Percentiles rank a stretch among this genome's conserved stretches.
These are phyloP conservation scores for Abortiporus biennis DNA, from an alignment of 1,284 basidiomycete genomes.

Conservation along the genomic window DNA sequence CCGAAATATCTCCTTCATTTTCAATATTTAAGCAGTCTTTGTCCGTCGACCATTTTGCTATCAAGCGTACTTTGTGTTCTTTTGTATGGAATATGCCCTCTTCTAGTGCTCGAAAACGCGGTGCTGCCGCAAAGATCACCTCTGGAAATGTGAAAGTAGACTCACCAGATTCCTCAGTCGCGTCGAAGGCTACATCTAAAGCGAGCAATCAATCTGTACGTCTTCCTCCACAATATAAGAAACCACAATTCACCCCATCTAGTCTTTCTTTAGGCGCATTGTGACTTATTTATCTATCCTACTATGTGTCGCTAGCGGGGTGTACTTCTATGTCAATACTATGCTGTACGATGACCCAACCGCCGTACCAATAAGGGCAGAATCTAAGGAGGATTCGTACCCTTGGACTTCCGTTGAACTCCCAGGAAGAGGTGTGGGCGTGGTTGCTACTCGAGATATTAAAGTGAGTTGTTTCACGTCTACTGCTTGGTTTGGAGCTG, in stretches of 20 bases:
- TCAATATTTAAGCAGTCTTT: too few relatives aligned
- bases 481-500: neutral
- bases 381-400: neutral
- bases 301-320: neutral
- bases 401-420: constrained; percentile 28
- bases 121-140: too few relatives aligned
- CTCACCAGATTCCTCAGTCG: too few relatives aligned
- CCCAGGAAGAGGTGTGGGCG: constrained; percentile 34
- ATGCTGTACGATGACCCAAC: neutral
- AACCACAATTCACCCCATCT: neutral
- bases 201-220: too few relatives aligned
- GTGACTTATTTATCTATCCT: neutral
- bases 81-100: too few relatives aligned
- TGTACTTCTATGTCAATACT: constrained; percentile 3
- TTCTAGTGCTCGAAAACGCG: too few relatives aligned
- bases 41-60: too few relatives aligned
- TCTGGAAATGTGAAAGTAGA: too few relatives aligned
- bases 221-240: too few relatives aligned
- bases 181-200: too few relatives aligned
- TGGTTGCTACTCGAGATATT: constrained; percentile 33
- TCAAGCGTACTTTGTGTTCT: too few relatives aligned
- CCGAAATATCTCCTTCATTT: too few relatives aligned
- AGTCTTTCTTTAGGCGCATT: neutral
- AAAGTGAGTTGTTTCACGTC: constrained; percentile 18
- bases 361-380: neutral